These are phyloP conservation scores for Candida tunisiensis DNA, from an alignment of 1,139 yeast genomes.

Conservation along the genomic window DNA sequence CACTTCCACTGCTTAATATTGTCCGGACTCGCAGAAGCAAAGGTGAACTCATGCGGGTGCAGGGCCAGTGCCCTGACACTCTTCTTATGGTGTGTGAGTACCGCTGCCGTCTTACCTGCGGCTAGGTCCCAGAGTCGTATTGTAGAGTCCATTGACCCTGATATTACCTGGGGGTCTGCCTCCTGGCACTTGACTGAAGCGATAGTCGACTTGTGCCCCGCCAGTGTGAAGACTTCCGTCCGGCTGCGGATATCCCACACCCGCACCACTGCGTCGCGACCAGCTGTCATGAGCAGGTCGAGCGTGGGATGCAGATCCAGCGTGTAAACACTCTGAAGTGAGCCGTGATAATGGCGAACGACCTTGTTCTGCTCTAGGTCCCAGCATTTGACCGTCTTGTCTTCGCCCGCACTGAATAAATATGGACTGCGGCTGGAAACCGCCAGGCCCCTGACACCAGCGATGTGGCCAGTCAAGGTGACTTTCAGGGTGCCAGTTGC, in stretches of 20 bases:
- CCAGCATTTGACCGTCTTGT: constrained; percentile 92
- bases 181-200: constrained; percentile 50
- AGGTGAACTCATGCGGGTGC: constrained; percentile 59
- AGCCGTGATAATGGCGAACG: constrained; percentile 85
- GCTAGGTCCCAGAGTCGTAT: constrained; percentile 78
- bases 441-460: constrained; percentile 69
- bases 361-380: constrained; percentile 78
- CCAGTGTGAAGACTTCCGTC: constrained; percentile 53
- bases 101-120: constrained; percentile 41
- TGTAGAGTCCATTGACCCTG: constrained; percentile 76
- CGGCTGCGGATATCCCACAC: constrained; percentile 91
- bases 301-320: constrained; percentile 76
- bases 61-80: constrained; percentile 58
- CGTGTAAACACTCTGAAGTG: constrained; percentile 76
- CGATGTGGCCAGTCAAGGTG: constrained; percentile 77
- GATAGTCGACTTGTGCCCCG: constrained; percentile 71
- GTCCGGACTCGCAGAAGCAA: constrained; percentile 71
- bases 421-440: constrained; percentile 71
- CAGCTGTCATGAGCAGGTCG: constrained; percentile 77
- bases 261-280: constrained; percentile 73
- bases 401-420: constrained; percentile 85
- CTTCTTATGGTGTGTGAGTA: constrained; percentile 71
- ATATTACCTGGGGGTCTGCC: constrained; percentile 71
- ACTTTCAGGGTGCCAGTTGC: constrained; percentile 55
- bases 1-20: constrained; percentile 69